Evolutionary conservation across 805 yeast species (phyloP).

Genomic region (Komagataella populi): DNA sequence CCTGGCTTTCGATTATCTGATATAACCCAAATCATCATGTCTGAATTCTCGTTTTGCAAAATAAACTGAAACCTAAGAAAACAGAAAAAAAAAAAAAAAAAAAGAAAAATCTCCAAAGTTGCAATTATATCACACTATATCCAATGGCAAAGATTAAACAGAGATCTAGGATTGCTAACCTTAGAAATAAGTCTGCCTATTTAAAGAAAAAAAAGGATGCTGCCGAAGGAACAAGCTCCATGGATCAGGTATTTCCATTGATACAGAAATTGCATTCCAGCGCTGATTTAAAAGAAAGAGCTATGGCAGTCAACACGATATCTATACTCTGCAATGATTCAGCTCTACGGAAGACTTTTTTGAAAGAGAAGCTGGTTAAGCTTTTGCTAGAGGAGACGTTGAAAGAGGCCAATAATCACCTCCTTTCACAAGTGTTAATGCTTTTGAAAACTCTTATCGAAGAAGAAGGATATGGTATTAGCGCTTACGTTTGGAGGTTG

Average conservation of each 20-base stretch:
- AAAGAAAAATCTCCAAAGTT: neutral
- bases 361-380: constrained; percentile 62
- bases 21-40: neutral
- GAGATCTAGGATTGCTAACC: constrained; percentile 35
- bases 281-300: constrained; percentile 53
- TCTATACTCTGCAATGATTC: constrained; percentile 60
- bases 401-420: constrained; percentile 57
- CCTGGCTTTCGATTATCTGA: no score
- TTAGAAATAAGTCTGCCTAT: constrained; percentile 4
- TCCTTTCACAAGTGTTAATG: constrained; percentile 72
- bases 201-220: neutral
- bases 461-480: constrained; percentile 81
- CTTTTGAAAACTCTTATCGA: constrained; percentile 65
- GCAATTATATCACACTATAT: neutral
- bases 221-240: constrained; percentile 1
- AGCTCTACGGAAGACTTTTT: constrained; percentile 41
- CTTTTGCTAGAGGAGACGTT: constrained; percentile 50
- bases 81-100: neutral
- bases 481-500: constrained; percentile 63
- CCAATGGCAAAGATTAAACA: constrained; percentile 68
- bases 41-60: neutral
- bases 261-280: constrained; percentile 45
- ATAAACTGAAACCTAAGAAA: neutral
- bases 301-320: constrained; percentile 66
- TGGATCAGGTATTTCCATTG: constrained; percentile 52